Evolutionary conservation across 305 asterid species (phyloP), one percentile per base, ranked within the genome.

Genomic region (Fraxinus xanthoxyloides): DNA sequence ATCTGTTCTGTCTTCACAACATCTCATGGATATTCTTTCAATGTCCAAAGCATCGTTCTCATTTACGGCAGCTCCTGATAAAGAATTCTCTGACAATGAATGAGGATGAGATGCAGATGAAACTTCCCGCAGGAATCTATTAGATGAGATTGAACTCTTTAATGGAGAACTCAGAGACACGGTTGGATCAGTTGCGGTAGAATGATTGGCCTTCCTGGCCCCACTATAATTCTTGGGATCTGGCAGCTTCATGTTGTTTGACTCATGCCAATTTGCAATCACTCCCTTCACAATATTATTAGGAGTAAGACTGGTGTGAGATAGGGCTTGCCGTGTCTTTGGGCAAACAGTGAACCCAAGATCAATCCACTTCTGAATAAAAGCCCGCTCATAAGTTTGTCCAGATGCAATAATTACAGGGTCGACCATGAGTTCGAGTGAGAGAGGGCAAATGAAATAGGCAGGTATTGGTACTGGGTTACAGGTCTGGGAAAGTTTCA

Each of bases 381-480:
- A 94, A 38, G 86, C 93, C 76, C 97, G 90, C 86, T 94, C 98
- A 32, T 92, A 94, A 26, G 97, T 94, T 91, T 93, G 97, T 72
- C 98, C 97, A 82, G 97, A 93, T 78, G 94, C 93, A 85, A 94
- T 94, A 87, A 94, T 92, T 77, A 94, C 97, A 74, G 98, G 98
- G 82, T 94, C 98, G 12, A 95, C 90, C 98, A 94, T 94, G 85
- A 93, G 93, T 82, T 93, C 98, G 78, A 93, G 97, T 28, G 98
- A 94, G 77, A 93, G 93, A 59, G 97, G 98, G 83, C 98, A 94
- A 83, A 95, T 92, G 87, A 93, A 93, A 87, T 94, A 97, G 34
- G 97, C 87, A 77, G 97, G 98, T 88, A 94, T 90, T 76, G 89
- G 85, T 61, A 94, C 97, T 69, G 92, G 88, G 85, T 90, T 89